A percentile compares a stretch with the other conserved stretches of the same genome.
These are phyloP conservation scores for Flammula alnicola DNA, from an alignment of 1,284 basidiomycete genomes.

Conservation along the genomic window DNA sequence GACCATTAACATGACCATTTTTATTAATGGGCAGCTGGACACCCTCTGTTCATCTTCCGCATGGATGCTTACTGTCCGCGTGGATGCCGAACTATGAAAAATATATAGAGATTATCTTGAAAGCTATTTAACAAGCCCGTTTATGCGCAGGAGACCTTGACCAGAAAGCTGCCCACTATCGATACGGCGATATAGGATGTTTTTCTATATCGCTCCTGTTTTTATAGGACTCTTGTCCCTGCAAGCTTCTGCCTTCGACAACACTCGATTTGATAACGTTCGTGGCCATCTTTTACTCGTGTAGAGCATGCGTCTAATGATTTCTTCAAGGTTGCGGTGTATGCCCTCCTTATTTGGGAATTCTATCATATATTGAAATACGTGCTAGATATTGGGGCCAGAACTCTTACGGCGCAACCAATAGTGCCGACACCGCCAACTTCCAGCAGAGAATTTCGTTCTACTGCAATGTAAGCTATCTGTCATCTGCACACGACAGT, in stretches of 20 bases:
- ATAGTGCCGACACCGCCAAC: constrained; percentile 50
- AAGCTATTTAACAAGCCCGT: constrained; percentile 16
- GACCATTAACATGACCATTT: constrained; percentile 15
- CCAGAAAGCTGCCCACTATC: constrained; percentile 2
- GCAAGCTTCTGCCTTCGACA: constrained; percentile 49
- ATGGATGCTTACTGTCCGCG: constrained; percentile 16
- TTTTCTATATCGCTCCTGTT: constrained; percentile 22
- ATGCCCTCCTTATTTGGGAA: constrained; percentile 26
- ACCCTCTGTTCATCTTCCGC: constrained; percentile 17
- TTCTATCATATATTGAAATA: constrained; percentile 9
- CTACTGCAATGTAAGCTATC: constrained; percentile 62
- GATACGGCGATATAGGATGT: constrained; percentile 26
- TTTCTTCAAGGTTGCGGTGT: constrained; percentile 54
- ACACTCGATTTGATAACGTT: constrained; percentile 66
- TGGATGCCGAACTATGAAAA: constrained; percentile 5
- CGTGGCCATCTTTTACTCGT: constrained; percentile 20
- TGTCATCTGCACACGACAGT: no score
- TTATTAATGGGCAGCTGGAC: constrained; percentile 14
- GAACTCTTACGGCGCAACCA: constrained; percentile 65
- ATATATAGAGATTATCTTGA: constrained; percentile 11
- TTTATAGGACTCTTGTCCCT: constrained; percentile 19
- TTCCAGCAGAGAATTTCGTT: constrained; percentile 60
- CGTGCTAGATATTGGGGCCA: constrained; percentile 64
- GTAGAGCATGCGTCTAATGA: constrained; percentile 12
- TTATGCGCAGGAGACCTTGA: not conserved